phyloP scores from a whole-genome alignment of 2,329 filamentous ascomycete genomes.

The Pleomassaria siparia region DNA sequence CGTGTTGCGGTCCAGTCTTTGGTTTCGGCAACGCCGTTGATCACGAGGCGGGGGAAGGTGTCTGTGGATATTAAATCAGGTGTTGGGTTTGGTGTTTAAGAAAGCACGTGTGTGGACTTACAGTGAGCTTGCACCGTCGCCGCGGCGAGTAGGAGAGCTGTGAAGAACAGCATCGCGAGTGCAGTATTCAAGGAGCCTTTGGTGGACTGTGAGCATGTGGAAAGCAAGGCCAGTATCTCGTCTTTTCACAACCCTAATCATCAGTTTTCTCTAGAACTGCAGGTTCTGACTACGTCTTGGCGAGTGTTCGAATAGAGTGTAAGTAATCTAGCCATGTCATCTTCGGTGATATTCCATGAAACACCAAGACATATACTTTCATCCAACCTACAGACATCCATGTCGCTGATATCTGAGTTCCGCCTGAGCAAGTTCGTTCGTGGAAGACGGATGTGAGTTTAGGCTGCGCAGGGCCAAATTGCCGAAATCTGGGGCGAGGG shows the following conservation, averaged over 20 bases:
- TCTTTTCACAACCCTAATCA: neutral
- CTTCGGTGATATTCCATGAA: neutral
- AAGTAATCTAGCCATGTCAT: neutral
- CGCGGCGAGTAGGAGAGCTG: constrained; percentile 17
- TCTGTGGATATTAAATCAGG: constrained; percentile 16
- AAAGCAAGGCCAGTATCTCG: neutral
- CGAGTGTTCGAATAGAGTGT: neutral
- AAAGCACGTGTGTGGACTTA: constrained; percentile 12
- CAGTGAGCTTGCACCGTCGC: constrained; percentile 27
- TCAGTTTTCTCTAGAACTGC: neutral
- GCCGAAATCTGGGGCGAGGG: constrained; percentile 13
- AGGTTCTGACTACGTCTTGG: neutral
- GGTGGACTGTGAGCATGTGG: neutral
- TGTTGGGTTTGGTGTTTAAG: neutral
- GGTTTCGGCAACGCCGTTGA: constrained; percentile 25
- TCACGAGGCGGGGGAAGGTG: constrained; percentile 29
- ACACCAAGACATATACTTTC: too few species aligned
- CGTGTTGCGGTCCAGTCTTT: constrained; percentile 31
- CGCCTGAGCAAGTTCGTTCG: neutral
- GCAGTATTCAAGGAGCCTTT: neutral
- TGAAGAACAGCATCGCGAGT: constrained; percentile 21
- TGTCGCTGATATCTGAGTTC: neutral
- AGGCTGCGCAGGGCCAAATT: constrained; percentile 4
- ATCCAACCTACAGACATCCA: neutral
- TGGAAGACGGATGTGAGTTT: too few species aligned